Evolutionary conservation across 495 filamentous ascomycete genomes (phyloP), one percentile per base, ranked within the genome.

Genomic region (Penicillium ochrochloron): DNA sequence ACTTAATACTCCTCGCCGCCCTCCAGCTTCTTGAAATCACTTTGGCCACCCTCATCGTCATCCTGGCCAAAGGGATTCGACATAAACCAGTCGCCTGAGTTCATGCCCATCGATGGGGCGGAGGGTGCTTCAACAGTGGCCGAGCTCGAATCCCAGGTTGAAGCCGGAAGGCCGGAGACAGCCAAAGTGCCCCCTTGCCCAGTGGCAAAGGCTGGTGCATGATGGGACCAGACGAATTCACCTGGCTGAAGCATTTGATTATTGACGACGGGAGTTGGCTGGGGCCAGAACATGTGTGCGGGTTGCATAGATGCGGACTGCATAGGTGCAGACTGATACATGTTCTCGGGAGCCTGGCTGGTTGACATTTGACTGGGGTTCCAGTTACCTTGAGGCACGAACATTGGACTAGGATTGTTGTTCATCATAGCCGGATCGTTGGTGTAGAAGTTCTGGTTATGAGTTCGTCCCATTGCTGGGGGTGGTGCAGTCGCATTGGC

Each of bases 341-440:
- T 27, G 51, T 34, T 54, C n/a, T 21, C 51, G 51, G 27, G 6
- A 14, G 10, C n/a, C 21, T 56, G 53, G 9, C 33, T n/a, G 2
- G 21, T 4, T 19, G 31, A 0, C 34, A 29, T 29, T 35, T 29
- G 29, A 39, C 9, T 7, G 9, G 34, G n/a, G 10, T 56, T 37
- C n/a, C n/a, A 35, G 33, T 5, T 1, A 39, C 33, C 48, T 12
- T 27, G 53, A 14, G 31, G 12, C 12, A n/a, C 29, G 37, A 23
- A 56, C 53, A 37, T 56, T 15, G 17, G 12, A 5, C 19, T 9
- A 23, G 21, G 1, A n/a, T 48, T 25, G 44, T 25, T 48, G 51
- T 19, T 34, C 27, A 34, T 34, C n/a, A 54, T 8, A 14, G 56
- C 56, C 56, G 56, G 56, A n/a, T 58, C 56, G 5, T 19, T 58